Evolutionary conservation across 495 filamentous ascomycete species (phyloP), one percentile per base, ranked within the genome.

Genomic region (Hyaloscypha bicolor): DNA sequence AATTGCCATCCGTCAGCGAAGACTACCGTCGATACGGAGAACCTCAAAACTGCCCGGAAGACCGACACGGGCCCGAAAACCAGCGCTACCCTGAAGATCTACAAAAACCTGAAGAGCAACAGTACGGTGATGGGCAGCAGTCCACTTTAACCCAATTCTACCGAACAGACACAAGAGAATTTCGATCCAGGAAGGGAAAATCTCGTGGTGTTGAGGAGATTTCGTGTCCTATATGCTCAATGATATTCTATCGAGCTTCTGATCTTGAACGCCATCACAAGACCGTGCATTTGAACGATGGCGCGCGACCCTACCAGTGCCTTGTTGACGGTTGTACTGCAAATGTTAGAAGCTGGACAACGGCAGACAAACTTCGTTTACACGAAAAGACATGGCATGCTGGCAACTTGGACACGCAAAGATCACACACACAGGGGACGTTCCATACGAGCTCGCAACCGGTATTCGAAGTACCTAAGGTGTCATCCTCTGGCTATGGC

Each of bases 231-330:
- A 19, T 1, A 48, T 48, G 53, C 22, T 25, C 22, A 12, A 56
- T 25, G 29, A 30, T 3, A 19, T 56, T 56, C 16, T 2, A 9
- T 29, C 53, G 53, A 29, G 21, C 5, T n/a, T 1, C 53, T 56
- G 53, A 56, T 29, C 53, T 25, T 14, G 53, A 56, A 29, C 53
- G 53, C 21, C 53, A 56, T 30, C 29, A 56, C 53, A 56, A 56
- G 12, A 56, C 53, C 1, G 53, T 56, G 53, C 53, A 56, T 56
- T 25, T 25, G 53, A 56, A 56, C 6, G 5, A 56, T 29, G 53
- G 53, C 9, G 53, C 9, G 21, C 53, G 53, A 31, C 53, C 53
- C 11, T 56, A 56, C 53, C 21, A 56, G 6, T 56, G 53, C 29
- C 29, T 16, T 25, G n/a, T 56, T 29, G n/a, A 25, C 11, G 16